These are phyloP conservation scores for Clitopilus passeckerianus DNA, from an alignment of 768 basidiomycete genomes.

Conservation along the genomic window DNA sequence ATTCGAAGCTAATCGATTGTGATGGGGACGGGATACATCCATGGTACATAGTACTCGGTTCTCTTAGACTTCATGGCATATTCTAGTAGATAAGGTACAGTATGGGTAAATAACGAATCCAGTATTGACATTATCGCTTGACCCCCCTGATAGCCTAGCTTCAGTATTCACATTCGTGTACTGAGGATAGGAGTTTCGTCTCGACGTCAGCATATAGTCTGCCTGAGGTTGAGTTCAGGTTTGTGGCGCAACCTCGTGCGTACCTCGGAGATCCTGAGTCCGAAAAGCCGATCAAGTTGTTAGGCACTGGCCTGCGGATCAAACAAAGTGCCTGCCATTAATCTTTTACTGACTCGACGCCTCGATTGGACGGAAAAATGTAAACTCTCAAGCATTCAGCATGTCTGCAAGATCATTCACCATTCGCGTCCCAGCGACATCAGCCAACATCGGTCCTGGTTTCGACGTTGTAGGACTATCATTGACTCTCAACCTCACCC, in stretches of 20 bases:
- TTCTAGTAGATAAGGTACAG: not conserved
- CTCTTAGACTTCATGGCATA: not conserved
- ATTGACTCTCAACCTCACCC: conserved; percentile 77
- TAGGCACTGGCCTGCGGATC: not conserved
- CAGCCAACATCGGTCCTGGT: conserved; percentile 97
- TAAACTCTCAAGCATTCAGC: not conserved
- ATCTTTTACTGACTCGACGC: not conserved
- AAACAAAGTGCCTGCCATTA: not conserved
- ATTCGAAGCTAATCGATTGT: not conserved
- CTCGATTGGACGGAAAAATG: not conserved
- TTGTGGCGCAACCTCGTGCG: not conserved
- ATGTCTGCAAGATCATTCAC: conserved; percentile 37
- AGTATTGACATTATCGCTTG: not conserved
- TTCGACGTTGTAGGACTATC: conserved; percentile 99
- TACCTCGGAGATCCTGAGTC: not conserved
- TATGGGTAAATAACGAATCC: not conserved
- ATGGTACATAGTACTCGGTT: not conserved
- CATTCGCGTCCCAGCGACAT: conserved; percentile 92
- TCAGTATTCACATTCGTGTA: no score
- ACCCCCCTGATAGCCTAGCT: not conserved
- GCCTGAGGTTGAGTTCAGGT: no score
- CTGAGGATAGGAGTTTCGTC: no score
- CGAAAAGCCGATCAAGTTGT: not conserved
- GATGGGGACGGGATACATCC: not conserved
- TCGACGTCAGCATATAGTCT: not conserved